Conservation (phyloP, 495 filamentous ascomycete species). For the Aspergillus carlsbadensis region DNA sequence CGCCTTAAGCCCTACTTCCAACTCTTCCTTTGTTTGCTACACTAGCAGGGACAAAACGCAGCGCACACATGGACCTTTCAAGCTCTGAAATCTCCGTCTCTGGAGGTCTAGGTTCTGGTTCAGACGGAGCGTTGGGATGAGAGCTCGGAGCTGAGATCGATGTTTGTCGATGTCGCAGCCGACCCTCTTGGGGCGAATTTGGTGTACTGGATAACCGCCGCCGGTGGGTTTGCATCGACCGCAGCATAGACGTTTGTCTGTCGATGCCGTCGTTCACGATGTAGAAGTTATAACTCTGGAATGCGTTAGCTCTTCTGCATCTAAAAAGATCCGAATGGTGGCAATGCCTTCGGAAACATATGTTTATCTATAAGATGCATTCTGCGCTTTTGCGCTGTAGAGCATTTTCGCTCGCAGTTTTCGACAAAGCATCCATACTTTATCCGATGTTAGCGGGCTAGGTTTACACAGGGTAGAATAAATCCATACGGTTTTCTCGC, state of each 20-base stretch:
- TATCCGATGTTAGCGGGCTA: background rate
- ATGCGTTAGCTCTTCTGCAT: background rate
- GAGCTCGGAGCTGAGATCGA: conserved; percentile 31
- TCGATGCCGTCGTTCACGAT: conserved; percentile 89
- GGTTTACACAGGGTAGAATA: background rate
- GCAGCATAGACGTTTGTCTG: conserved; percentile 72
- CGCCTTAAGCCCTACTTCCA: conserved; percentile 4
- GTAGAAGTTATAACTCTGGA: conserved; percentile 80
- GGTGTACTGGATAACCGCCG: conserved; percentile 52
- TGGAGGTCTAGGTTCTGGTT: background rate
- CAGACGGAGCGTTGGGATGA: background rate
- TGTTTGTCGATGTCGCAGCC: conserved; percentile 35
- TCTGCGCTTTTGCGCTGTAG: conserved; percentile 75
- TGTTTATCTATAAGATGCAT: conserved; percentile 94
- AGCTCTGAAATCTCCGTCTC: conserved; percentile 71
- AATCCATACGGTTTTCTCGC: conserved; percentile 74
- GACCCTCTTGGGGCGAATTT: conserved; percentile 37
- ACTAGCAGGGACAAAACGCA: conserved; percentile 79
- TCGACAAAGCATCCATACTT: conserved; percentile 90
- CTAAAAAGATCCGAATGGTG: too few relatives aligned
- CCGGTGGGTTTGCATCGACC: conserved; percentile 42
- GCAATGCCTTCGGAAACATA: conserved; percentile 71
- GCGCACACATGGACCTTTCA: conserved; percentile 74
- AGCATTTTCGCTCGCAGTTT: conserved; percentile 82
- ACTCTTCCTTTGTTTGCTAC: conserved; percentile 40